Conservation (phyloP, 2,329 filamentous ascomycete species). For the Neocatenulostroma microsporum region DNA sequence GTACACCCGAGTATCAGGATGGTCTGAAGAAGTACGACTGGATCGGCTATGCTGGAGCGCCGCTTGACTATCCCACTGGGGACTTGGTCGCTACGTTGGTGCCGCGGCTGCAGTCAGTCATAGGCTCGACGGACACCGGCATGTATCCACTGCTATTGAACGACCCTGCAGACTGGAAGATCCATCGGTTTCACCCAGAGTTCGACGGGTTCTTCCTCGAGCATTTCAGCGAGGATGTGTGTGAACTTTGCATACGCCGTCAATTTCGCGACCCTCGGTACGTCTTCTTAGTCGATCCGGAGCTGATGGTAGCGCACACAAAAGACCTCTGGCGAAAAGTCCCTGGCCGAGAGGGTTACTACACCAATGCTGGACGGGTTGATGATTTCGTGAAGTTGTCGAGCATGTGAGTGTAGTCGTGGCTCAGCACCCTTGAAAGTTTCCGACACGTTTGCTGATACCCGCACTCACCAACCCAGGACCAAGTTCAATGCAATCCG, state of each 20-base stretch:
- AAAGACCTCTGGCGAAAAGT: constrained; percentile 11
- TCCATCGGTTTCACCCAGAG: constrained; percentile 9
- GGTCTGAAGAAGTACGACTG: constrained; percentile 5
- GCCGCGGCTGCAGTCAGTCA: constrained; percentile 10
- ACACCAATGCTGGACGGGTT: constrained; percentile 6
- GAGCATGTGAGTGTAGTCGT: too few species aligned
- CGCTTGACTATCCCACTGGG: constrained; percentile 10
- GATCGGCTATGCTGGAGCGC: constrained; percentile 9
- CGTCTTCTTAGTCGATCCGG: constrained; percentile 8
- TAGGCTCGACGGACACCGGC: constrained; percentile 11
- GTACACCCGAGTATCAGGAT: neutral
- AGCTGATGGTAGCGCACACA: constrained; percentile 9
- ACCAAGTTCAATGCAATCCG: constrained; percentile 15
- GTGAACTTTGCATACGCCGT: constrained; percentile 11
- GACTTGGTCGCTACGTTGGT: constrained; percentile 8
- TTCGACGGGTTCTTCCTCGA: constrained; percentile 8
- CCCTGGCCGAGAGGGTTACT: constrained; percentile 8
- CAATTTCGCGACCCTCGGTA: constrained; percentile 6
- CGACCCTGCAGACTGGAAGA: constrained; percentile 11
- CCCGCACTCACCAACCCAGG: too few species aligned
- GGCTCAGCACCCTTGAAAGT: too few species aligned
- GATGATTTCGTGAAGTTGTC: constrained; percentile 16
- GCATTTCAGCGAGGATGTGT: constrained; percentile 9
- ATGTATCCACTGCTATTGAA: constrained; percentile 9
- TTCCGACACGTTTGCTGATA: too few species aligned